These are phyloP conservation scores for Lagenidium giganteum DNA, from an alignment of 352 stramenopile genomes.

Conservation along the genomic window DNA sequence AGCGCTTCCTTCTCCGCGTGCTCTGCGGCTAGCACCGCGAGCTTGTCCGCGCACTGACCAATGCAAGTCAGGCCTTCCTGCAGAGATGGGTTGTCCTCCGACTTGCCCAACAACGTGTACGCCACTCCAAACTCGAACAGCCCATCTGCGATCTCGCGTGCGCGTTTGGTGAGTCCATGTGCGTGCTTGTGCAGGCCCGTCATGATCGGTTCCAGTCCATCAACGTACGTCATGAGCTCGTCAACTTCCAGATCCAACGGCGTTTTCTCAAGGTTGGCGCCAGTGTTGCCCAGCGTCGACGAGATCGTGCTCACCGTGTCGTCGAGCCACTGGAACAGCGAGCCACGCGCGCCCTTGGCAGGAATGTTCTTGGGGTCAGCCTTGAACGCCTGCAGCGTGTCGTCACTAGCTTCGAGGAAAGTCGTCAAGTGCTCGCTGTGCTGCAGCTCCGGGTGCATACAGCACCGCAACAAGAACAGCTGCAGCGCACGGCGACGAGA, in stretches of 20 bases:
- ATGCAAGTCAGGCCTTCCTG: slow-evolving; percentile 91
- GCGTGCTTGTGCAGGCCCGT: slow-evolving; percentile 93
- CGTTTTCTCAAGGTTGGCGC: slow-evolving; percentile 72
- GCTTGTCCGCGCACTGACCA: slow-evolving; percentile 89
- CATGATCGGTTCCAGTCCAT: slow-evolving; percentile 94
- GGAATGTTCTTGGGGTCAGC: slow-evolving; percentile 54
- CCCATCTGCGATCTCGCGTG: slow-evolving; percentile 93
- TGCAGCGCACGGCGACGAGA: slow-evolving; percentile 72
- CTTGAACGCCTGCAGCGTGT: slow-evolving; percentile 58
- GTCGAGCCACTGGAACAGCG: slow-evolving; percentile 85
- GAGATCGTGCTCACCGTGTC: slow-evolving; percentile 85
- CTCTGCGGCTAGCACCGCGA: slow-evolving; percentile 89
- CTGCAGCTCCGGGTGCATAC: slow-evolving; percentile 76
- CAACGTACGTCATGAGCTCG: slow-evolving; percentile 95
- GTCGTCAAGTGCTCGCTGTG: slow-evolving; percentile 81
- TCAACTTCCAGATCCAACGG: slow-evolving; percentile 92
- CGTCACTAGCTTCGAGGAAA: slow-evolving; percentile 79
- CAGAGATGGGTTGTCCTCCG: slow-evolving; percentile 89
- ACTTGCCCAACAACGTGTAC: slow-evolving; percentile 94
- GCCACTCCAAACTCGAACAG: slow-evolving; percentile 96
- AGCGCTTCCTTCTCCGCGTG: slow-evolving; percentile 91
- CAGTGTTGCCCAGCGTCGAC: slow-evolving; percentile 48
- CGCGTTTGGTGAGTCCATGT: slow-evolving; percentile 90
- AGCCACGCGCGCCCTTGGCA: slow-evolving; percentile 39
- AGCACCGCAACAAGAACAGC: slow-evolving; percentile 77